Conservation (phyloP, 2,329 filamentous ascomycete genomes). For the Penicillium sp. region DNA sequence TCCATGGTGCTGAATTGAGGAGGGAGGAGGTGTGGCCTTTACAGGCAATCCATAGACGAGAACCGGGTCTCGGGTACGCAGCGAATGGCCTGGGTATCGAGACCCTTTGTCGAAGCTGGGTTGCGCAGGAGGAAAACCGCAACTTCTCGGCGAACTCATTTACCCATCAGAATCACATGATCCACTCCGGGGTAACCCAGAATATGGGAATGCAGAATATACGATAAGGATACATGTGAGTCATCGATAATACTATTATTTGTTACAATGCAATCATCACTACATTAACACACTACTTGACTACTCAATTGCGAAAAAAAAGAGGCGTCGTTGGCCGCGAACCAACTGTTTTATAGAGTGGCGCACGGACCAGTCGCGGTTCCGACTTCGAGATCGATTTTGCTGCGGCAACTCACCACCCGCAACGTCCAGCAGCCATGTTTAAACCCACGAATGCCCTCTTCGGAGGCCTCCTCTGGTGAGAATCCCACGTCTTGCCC, state of each 20-base stretch:
- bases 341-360: constrained; percentile 8
- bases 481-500: background rate
- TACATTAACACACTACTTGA: no score
- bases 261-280: no score
- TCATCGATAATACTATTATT: no score
- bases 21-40: constrained; percentile 25
- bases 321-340: no score
- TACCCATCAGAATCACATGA: constrained; percentile 28
- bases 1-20: constrained; percentile 41
- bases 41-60: constrained; percentile 30
- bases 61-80: constrained; percentile 6
- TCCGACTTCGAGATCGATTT: constrained; percentile 30
- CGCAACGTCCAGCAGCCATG: constrained; percentile 59
- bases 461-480: constrained; percentile 83
- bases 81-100: constrained; percentile 12
- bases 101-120: constrained; percentile 9
- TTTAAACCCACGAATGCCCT: constrained; percentile 80
- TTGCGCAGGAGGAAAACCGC: constrained; percentile 12
- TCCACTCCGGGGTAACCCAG: constrained; percentile 24
- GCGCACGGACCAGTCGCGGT: constrained; percentile 28
- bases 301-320: no score
- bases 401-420: constrained; percentile 11
- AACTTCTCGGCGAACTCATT: constrained; percentile 21
- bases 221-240: no score
- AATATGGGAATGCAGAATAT: no score